phyloP scores from a whole-genome alignment of 2,329 filamentous ascomycete species.

The Alternaria triticimaculans region DNA sequence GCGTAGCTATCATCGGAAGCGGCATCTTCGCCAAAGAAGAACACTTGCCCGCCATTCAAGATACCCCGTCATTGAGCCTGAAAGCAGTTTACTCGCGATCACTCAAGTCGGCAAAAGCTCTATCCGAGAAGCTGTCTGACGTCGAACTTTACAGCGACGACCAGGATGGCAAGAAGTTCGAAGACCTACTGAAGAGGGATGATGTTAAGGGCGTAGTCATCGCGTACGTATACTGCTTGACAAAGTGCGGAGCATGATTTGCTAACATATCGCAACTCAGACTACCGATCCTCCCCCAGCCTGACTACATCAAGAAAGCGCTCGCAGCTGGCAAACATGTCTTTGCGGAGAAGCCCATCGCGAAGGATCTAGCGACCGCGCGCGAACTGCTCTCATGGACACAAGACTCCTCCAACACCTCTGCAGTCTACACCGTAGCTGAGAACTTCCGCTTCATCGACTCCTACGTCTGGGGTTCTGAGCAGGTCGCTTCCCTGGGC shows the following conservation, averaged over 20 bases:
- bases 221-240: slow-evolving; percentile 47
- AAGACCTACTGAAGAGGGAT: slow-evolving; percentile 60
- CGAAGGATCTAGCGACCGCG: slow-evolving; percentile 63
- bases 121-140: slow-evolving; percentile 45
- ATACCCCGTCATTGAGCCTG: slow-evolving; percentile 59
- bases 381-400: slow-evolving; percentile 59
- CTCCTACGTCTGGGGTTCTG: slow-evolving; percentile 59
- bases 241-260: background rate
- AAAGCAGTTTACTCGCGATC: slow-evolving; percentile 73
- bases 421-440: slow-evolving; percentile 59
- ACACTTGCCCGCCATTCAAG: slow-evolving; percentile 68
- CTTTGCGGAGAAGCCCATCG: slow-evolving; percentile 73
- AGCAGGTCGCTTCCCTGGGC: slow-evolving; percentile 60
- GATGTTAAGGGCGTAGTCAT: slow-evolving; percentile 65
- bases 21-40: slow-evolving; percentile 68
- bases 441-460: slow-evolving; percentile 75
- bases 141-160: slow-evolving; percentile 67
- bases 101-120: slow-evolving; percentile 60
- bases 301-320: slow-evolving; percentile 63
- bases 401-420: slow-evolving; percentile 44
- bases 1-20: slow-evolving; percentile 67
- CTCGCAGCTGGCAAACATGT: slow-evolving; percentile 73
- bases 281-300: slow-evolving; percentile 68
- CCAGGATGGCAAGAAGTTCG: slow-evolving; percentile 55
- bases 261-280: slow-evolving; percentile 33